Percentiles rank a stretch among this genome's conserved stretches.
phyloP scores from a whole-genome alignment of 1,284 basidiomycete species.

The Stygiomarasmius scandens region DNA sequence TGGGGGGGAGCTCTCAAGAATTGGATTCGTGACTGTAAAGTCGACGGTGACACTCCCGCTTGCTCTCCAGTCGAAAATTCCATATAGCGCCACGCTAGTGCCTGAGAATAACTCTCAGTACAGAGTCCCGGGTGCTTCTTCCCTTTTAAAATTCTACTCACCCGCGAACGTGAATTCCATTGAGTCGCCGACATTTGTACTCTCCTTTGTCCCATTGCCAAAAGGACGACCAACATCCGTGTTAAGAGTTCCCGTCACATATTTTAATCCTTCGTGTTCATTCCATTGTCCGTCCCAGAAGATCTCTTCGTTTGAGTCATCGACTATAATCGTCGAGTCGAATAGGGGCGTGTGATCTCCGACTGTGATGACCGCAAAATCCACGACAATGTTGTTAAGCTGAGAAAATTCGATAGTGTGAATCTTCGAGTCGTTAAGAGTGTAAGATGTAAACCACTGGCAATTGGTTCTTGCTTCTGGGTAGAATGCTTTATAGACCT shows the following conservation, averaged over 20 bases:
- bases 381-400: neutral
- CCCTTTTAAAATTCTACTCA: neutral
- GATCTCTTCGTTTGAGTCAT: conserved; percentile 4
- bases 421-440: too few species aligned
- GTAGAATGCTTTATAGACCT: neutral
- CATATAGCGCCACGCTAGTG: too few species aligned
- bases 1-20: too few species aligned
- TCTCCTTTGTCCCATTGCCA: conserved; percentile 3
- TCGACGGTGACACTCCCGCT: too few species aligned
- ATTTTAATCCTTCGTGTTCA: neutral
- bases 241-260: neutral
- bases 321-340: conserved; percentile 5
- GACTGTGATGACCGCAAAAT: conserved; percentile 6
- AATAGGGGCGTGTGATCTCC: neutral
- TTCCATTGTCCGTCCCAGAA: neutral
- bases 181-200: neutral
- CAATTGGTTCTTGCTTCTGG: neutral
- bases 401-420: too few species aligned
- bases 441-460: too few species aligned
- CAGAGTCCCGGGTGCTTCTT: too few species aligned
- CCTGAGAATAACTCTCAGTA: too few species aligned
- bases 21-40: too few species aligned
- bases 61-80: too few species aligned
- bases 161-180: conserved; percentile 6
- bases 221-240: neutral